phyloP scores from a whole-genome alignment of 2,329 filamentous ascomycete genomes.

The Cercospora beticola region DNA sequence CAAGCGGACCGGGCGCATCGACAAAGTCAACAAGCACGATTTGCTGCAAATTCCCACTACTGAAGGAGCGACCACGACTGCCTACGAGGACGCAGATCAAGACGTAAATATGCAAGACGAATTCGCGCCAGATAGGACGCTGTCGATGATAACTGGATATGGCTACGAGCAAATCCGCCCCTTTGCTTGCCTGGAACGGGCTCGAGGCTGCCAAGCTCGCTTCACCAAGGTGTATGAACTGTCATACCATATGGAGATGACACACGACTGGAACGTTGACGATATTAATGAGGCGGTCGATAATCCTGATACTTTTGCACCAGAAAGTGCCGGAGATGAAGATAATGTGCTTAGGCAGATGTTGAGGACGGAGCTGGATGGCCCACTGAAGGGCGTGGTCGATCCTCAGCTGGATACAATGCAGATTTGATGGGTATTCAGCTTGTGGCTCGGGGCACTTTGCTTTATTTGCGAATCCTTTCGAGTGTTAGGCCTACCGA shows the following conservation, averaged over 20 bases:
- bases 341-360: slow-evolving; percentile 1
- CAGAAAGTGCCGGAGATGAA: not conserved
- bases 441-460: not conserved
- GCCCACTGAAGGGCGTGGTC: not conserved
- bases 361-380: slow-evolving; percentile 5
- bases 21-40: slow-evolving; percentile 1
- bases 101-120: slow-evolving; percentile 22
- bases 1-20: slow-evolving; percentile 12
- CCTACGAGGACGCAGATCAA: slow-evolving; percentile 10
- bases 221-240: slow-evolving; percentile 61
- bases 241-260: slow-evolving; percentile 54
- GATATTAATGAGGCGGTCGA: slow-evolving; percentile 42
- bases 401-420: slow-evolving; percentile 1
- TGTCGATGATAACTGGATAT: slow-evolving; percentile 53
- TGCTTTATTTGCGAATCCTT: not conserved
- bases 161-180: slow-evolving; percentile 54
- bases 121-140: slow-evolving; percentile 10
- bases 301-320: slow-evolving; percentile 14
- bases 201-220: slow-evolving; percentile 50
- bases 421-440: not conserved
- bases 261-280: slow-evolving; percentile 43
- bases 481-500: not conserved
- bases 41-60: not conserved
- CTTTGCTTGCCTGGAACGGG: slow-evolving; percentile 52
- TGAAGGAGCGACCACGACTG: slow-evolving; percentile 7